These are phyloP conservation scores for Hericium alpestre DNA, from an alignment of 768 basidiomycete species.

Conservation along the genomic window DNA sequence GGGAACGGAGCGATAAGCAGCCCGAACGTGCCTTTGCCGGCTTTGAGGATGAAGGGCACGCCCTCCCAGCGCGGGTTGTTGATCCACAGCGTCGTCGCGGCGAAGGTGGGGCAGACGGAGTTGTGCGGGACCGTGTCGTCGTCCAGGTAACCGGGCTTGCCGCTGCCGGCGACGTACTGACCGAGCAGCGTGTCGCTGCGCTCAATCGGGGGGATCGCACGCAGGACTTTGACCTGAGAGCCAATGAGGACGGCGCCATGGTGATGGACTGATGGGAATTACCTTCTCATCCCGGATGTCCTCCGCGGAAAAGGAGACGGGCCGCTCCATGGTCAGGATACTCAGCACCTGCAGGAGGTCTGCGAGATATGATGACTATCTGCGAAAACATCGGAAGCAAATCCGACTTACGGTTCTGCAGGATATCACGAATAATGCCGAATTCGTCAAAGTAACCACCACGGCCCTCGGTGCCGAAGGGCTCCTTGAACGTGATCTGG, in stretches of 20 bases:
- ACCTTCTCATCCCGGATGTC: slow-evolving; percentile 99
- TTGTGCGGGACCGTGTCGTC: slow-evolving; percentile 89
- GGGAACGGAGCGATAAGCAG: slow-evolving; percentile 3
- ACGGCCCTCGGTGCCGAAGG: slow-evolving; percentile 98
- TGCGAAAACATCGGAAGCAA: background rate
- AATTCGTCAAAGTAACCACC: slow-evolving; percentile 99
- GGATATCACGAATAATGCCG: slow-evolving; percentile 94
- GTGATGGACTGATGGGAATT: slow-evolving; percentile 6
- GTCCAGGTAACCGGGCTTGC: slow-evolving; percentile 98
- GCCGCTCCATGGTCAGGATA: slow-evolving; percentile 94
- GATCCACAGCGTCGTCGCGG: slow-evolving; percentile 83
- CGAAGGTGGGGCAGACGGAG: slow-evolving; percentile 91
- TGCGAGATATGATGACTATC: slow-evolving; percentile 21
- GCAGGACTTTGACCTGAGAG: slow-evolving; percentile 86
- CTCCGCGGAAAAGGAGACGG: slow-evolving; percentile 93
- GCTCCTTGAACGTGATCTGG: slow-evolving; percentile 99
- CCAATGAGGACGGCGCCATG: slow-evolving; percentile 8
- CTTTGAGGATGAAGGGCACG: slow-evolving; percentile 96
- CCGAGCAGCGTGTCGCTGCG: slow-evolving; percentile 78
- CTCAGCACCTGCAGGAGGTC: slow-evolving; percentile 93
- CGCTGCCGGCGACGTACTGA: slow-evolving; percentile 81
- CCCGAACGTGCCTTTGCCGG: slow-evolving; percentile 73
- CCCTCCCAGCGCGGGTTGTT: slow-evolving; percentile 97
- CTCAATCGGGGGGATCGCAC: slow-evolving; percentile 77
- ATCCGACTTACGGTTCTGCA: slow-evolving; percentile 84